phyloP scores from a whole-genome alignment of 2,329 filamentous ascomycete genomes.

The Fusarium sp. region DNA sequence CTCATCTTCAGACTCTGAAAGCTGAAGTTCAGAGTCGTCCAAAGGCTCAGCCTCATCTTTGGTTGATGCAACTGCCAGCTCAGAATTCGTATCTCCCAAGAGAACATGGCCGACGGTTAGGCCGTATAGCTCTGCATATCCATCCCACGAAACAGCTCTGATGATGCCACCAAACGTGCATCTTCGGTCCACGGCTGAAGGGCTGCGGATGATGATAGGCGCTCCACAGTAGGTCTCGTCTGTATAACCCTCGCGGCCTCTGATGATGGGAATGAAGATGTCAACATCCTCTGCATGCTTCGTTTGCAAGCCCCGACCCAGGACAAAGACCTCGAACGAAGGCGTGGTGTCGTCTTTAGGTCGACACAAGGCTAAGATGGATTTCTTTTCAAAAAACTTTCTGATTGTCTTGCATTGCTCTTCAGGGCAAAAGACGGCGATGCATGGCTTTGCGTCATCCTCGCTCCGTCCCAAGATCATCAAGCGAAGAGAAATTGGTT shows the following conservation, averaged over 20 bases:
- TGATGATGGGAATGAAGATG: not conserved
- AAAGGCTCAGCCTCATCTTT: not conserved
- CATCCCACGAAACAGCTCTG: not conserved
- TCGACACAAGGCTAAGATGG: not conserved
- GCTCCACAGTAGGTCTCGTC: not conserved
- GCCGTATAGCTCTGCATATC: not conserved
- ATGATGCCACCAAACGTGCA: not conserved
- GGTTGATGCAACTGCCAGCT: too few relatives aligned
- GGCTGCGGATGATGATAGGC: not conserved
- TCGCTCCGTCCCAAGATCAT: not conserved
- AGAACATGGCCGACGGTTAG: not conserved
- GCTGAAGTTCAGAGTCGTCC: not conserved
- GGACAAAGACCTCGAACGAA: not conserved
- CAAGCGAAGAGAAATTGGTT: not conserved
- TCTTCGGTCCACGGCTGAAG: not conserved
- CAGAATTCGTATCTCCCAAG: not conserved
- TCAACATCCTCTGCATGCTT: not conserved
- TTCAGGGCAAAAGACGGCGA: not conserved
- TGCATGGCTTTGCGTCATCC: not conserved
- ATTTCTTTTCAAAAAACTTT: not conserved
- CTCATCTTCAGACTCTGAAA: not conserved
- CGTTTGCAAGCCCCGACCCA: accelerated
- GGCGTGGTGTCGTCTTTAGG: not conserved
- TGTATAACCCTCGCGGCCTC: not conserved
- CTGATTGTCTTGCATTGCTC: not conserved